Evolutionary conservation across 2,329 filamentous ascomycete genomes (phyloP).

Genomic region (Phyllachora maydis): DNA sequence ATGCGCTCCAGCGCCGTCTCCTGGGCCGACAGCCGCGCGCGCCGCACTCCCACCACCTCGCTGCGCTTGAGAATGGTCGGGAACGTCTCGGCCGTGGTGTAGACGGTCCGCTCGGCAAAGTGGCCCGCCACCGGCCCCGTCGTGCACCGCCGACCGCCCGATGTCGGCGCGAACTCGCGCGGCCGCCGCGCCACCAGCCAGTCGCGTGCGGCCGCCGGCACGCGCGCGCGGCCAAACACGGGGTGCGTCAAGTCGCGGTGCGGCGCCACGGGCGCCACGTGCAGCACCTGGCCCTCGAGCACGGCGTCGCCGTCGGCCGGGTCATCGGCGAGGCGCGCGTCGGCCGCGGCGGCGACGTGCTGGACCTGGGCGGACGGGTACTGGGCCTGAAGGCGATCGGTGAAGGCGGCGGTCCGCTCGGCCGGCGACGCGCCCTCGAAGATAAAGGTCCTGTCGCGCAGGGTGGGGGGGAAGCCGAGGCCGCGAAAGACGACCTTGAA

Average conservation of each 20-base stretch:
- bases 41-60: constrained; percentile 53
- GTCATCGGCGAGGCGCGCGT: too few relatives aligned
- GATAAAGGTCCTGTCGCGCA: constrained; percentile 82
- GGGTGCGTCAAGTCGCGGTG: constrained; percentile 67
- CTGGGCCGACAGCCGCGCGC: constrained; percentile 47
- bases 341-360: constrained; percentile 45
- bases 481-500: constrained; percentile 84
- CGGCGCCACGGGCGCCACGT: constrained; percentile 61
- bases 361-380: constrained; percentile 73
- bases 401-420: constrained; percentile 65
- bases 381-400: constrained; percentile 79
- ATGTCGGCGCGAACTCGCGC: constrained; percentile 58
- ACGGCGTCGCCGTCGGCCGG: too few relatives aligned
- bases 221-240: constrained; percentile 73
- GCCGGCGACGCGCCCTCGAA: constrained; percentile 65
- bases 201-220: constrained; percentile 67
- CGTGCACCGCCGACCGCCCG: constrained; percentile 48
- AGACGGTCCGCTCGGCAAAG: constrained; percentile 66
- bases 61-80: constrained; percentile 79
- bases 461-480: constrained; percentile 59
- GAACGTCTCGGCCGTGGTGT: constrained; percentile 68
- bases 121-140: constrained; percentile 51
- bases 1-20: constrained; percentile 86
- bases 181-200: constrained; percentile 64
- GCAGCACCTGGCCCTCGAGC: constrained; percentile 84